Evolutionary conservation across 228 moss, liverwort and hornwort species (phyloP), one percentile per base, ranked within the genome.

Genomic region (Sphagnum fallax): DNA sequence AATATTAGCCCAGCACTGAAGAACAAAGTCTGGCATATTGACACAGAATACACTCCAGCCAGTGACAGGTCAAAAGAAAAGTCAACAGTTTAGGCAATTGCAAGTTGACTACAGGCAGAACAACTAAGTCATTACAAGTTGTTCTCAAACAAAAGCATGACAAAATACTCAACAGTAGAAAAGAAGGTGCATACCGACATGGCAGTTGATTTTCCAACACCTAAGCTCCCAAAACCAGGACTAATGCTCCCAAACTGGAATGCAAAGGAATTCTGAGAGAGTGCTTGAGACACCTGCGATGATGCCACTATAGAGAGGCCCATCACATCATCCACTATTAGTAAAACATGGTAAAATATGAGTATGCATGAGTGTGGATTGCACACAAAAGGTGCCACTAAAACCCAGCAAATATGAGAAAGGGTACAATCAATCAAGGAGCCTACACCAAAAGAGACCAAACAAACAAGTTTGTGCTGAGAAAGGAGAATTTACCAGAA

Each of bases 201-300:
- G 49, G 65, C n/a, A 14, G 51, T 5, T 5, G 6, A 13, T n/a
- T 65, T 47, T 14, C 13, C 74, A 65, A 68, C 68, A 50, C 71
- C 32, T 11, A 76, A 79, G 72, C 62, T 72, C 71, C 79, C 81
- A 62, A 84, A 87, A 55, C 85, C 83, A 2, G 92, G 96, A 79
- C 82, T 86, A 48, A 96, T 73, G 73, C 92, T 92, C 75, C 92
- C 96, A 75, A 96, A 96, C 75, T 92, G 96, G 65, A 96, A 91
- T 50, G 88, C 18, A 62, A 92, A 84, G 2, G 87, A 49, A 69
- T 71, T 76, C 65, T 88, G 90, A 59, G 75, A 66, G 61, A 90
- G 60, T 50, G 77, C 61, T 60, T 90, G 83, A 67, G 82, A 78
- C 61, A 70, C 79, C 59, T 89, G 67, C 65, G 77, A 67, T 65